phyloP scores from a whole-genome alignment of 2,329 filamentous ascomycete genomes.

The Aspergillus sp. region DNA sequence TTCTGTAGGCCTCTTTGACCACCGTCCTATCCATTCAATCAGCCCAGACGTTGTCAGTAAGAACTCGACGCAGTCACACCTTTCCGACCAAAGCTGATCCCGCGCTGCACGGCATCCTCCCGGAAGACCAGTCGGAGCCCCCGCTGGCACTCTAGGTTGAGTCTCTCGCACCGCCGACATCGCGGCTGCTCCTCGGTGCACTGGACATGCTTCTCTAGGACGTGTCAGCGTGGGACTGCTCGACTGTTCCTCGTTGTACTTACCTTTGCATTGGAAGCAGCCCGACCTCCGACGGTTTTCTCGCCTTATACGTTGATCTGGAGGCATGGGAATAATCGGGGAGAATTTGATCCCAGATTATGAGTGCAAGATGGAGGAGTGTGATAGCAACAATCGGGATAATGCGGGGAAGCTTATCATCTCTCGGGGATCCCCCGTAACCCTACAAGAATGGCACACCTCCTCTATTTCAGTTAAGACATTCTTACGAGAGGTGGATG shows the following conservation, averaged over 20 bases:
- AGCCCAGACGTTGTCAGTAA: background rate
- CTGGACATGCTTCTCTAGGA: constrained; percentile 27
- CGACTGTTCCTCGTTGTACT: background rate
- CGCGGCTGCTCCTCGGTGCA: constrained; percentile 31
- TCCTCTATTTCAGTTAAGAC: no score
- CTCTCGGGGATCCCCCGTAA: no score
- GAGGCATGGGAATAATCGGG: background rate
- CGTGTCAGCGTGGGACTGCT: background rate
- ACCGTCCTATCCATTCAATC: constrained; percentile 9
- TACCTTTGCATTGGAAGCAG: constrained; percentile 28
- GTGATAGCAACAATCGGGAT: no score
- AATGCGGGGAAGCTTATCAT: no score
- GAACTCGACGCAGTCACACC: constrained; percentile 13
- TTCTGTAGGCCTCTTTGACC: constrained; percentile 2
- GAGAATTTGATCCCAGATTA: no score
- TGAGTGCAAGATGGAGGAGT: no score
- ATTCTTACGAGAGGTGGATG: no score
- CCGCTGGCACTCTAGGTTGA: constrained; percentile 22
- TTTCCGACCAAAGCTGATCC: constrained; percentile 24
- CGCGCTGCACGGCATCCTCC: constrained; percentile 31
- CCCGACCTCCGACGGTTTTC: constrained; percentile 25
- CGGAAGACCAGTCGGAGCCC: constrained; percentile 28
- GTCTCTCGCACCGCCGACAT: constrained; percentile 27
- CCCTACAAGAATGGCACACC: no score
- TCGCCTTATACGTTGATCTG: constrained; percentile 2